Percentiles rank a stretch among this genome's conserved stretches.
phyloP scores from a whole-genome alignment of 139 green algal genomes.

The Edaphochlamys debaryana region DNA sequence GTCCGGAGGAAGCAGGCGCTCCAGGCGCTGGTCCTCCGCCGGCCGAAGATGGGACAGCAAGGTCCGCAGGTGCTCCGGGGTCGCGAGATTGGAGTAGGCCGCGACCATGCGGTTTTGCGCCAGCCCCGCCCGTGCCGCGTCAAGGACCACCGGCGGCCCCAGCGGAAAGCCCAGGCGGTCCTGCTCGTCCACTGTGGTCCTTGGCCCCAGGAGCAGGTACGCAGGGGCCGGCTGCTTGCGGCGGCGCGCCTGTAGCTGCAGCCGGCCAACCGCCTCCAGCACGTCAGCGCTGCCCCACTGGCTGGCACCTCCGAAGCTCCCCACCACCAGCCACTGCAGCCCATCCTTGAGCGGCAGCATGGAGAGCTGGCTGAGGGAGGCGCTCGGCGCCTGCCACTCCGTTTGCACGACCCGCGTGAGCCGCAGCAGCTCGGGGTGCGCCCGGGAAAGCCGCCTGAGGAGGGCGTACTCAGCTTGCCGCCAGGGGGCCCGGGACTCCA shows the following conservation, averaged over 20 bases:
- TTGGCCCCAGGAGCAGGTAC: not conserved
- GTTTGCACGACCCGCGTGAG: not conserved
- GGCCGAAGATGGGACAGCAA: not conserved
- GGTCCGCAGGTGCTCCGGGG: not conserved
- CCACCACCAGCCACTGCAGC: conserved; percentile 42
- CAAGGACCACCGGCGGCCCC: not conserved
- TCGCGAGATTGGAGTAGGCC: not conserved
- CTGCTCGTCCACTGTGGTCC: no score
- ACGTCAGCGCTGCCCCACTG: not conserved
- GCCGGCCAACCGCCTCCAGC: not conserved
- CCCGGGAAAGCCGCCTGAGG: not conserved
- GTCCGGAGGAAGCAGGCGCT: not conserved
- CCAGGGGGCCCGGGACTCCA: no score
- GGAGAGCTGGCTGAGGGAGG: not conserved
- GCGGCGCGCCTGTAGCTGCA: not conserved
- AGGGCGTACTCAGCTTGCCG: not conserved
- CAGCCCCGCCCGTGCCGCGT: not conserved
- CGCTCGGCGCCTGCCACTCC: not conserved
- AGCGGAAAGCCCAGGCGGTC: not conserved
- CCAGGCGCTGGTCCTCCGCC: not conserved
- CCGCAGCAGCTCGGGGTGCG: no score
- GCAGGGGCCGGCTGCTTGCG: no score
- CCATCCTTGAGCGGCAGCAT: not conserved
- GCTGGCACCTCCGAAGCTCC: not conserved
- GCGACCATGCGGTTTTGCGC: not conserved